phyloP scores from a whole-genome alignment of 371 early-diverging fungal genomes.

The Saksenaea oblongispora region DNA sequence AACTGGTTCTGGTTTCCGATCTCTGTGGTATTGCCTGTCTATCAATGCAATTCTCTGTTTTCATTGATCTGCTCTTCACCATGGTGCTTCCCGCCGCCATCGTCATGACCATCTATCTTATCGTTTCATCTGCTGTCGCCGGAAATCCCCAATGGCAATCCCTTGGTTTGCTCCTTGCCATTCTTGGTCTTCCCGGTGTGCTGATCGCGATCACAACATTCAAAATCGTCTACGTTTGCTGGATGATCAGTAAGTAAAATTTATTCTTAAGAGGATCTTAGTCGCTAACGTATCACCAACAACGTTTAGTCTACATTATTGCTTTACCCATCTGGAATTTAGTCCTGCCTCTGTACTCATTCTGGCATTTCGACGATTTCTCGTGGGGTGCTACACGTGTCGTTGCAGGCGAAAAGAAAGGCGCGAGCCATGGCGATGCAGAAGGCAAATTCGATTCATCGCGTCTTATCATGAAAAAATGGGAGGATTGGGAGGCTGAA shows the following conservation, averaged over 20 bases:
- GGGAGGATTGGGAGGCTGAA: slow-evolving; percentile 77
- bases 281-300: too few species aligned
- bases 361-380: slow-evolving; percentile 98
- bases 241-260: slow-evolving; percentile 66
- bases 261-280: too few species aligned
- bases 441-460: slow-evolving; percentile 72
- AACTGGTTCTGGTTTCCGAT: slow-evolving; percentile 83
- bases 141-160: slow-evolving; percentile 60
- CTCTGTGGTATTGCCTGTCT: slow-evolving; percentile 88
- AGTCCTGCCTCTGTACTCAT: slow-evolving; percentile 89
- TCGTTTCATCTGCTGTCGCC: slow-evolving; percentile 52
- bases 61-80: slow-evolving; percentile 84
- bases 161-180: slow-evolving; percentile 61
- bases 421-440: slow-evolving; percentile 58
- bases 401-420: slow-evolving; percentile 70
- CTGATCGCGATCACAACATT: slow-evolving; percentile 87
- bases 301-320: slow-evolving; percentile 57
- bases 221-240: slow-evolving; percentile 76
- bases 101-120: slow-evolving; percentile 57
- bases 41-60: slow-evolving; percentile 89
- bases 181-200: slow-evolving; percentile 83
- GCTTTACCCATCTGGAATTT: slow-evolving; percentile 97
- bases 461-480: slow-evolving; percentile 62
- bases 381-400: slow-evolving; percentile 91
- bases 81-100: slow-evolving; percentile 85